These are phyloP conservation scores for Heliocybe sulcata DNA, from an alignment of 1,284 basidiomycete genomes.

Conservation along the genomic window DNA sequence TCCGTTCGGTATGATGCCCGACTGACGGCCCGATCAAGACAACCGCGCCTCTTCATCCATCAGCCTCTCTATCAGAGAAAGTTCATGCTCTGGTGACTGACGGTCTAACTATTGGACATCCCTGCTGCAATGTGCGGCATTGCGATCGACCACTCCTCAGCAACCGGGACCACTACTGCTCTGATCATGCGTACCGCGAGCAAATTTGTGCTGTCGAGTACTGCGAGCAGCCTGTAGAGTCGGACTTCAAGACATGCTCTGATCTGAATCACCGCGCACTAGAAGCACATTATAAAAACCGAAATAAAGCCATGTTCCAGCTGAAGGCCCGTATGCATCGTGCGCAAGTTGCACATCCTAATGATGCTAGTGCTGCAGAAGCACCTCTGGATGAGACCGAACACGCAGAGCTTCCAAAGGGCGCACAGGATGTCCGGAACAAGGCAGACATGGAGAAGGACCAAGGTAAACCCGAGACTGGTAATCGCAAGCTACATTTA, in stretches of 20 bases:
- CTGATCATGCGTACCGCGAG: conserved; percentile 6
- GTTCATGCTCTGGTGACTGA: conserved; percentile 23
- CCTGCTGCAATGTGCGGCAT: conserved; percentile 20
- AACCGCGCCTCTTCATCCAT: too few relatives aligned
- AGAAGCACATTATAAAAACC: not conserved
- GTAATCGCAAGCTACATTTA: conserved; percentile 13
- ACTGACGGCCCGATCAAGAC: too few relatives aligned
- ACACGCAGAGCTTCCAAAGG: not conserved
- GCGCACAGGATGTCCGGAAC: not conserved
- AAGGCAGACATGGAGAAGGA: conserved; percentile 9
- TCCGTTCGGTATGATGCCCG: too few relatives aligned
- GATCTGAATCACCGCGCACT: conserved; percentile 12
- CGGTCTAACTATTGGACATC: conserved; percentile 23
- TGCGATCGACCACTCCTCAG: conserved; percentile 12
- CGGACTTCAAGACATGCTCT: conserved; percentile 13
- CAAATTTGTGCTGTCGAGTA: conserved; percentile 9
- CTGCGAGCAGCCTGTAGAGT: conserved; percentile 7
- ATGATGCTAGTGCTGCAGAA: not conserved
- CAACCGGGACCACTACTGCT: conserved; percentile 14
- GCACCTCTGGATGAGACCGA: not conserved
- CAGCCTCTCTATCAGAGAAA: too few relatives aligned
- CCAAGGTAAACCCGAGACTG: conserved; percentile 14
- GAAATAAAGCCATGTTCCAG: conserved; percentile 11
- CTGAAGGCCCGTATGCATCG: conserved; percentile 8
- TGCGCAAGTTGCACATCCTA: not conserved